Evolutionary conservation across 495 filamentous ascomycete species (phyloP).

Genomic region (Neurospora sp.): DNA sequence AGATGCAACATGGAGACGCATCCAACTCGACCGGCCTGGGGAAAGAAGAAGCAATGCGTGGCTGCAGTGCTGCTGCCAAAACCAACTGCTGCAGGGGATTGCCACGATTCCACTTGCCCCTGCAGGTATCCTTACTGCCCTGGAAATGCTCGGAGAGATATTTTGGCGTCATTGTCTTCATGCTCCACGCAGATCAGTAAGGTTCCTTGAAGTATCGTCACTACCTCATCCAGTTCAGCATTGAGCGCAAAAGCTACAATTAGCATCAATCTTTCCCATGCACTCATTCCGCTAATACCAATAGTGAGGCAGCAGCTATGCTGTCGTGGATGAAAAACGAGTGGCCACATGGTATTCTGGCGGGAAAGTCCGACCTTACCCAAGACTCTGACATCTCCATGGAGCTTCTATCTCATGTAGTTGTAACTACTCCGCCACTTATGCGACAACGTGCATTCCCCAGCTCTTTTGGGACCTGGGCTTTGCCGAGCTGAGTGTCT

Average conservation of each 20-base stretch:
- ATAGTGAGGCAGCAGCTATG: not conserved
- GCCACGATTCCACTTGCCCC: not conserved
- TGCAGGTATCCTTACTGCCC: not conserved
- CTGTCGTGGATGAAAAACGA: not conserved
- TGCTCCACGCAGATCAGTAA: not conserved
- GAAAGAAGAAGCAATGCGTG: not conserved
- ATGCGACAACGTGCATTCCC: not conserved
- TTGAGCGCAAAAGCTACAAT: not conserved
- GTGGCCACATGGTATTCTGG: not conserved
- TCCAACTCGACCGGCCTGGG: not conserved
- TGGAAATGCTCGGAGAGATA: not conserved
- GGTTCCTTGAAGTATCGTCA: not conserved
- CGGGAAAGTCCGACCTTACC: not conserved
- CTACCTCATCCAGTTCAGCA: not conserved
- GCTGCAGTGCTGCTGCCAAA: not conserved
- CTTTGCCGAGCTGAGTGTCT: not conserved
- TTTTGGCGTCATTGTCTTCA: not conserved
- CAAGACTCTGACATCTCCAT: not conserved
- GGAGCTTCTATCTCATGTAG: not conserved
- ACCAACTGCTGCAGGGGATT: not conserved
- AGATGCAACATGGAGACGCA: not conserved
- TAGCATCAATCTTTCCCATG: not conserved
- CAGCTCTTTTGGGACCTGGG: not conserved
- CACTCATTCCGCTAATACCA: not conserved
- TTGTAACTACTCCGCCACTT: not conserved